Base-by-base conservation (phyloP, 208 protist species). In the Trypanosoma mega region DNA sequence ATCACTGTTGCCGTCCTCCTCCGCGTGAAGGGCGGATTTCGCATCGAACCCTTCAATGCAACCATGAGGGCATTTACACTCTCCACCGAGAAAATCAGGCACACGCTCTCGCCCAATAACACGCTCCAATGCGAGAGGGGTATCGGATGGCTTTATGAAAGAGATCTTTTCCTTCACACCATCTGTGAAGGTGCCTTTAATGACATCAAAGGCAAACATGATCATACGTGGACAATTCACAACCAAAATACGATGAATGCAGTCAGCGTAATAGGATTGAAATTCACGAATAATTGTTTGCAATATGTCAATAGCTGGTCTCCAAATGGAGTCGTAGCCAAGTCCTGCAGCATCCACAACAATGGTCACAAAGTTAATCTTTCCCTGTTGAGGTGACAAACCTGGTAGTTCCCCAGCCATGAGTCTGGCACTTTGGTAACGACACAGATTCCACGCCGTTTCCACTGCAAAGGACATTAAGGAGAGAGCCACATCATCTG, bases 201-300 rank as follows among this genome's bases (percentile, higher is more conserved):
- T 51, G 21, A 90, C 73, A 14, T 62, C 55, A 58, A 78, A 90
- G 23, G 74, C 83, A 39, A 90, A 80, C 47, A 68, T 65, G 16
- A 90, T 68, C 77, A 90, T 83, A 5, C 53, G 57, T 18, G 83
- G 79, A 64, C 72, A 82, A 65, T 90, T 90, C 11, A 85, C 72
- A 24, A 79, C 74, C 37, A 83, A 49, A 45, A 90, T 56, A 57
- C 79, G 78, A 60, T 85, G 63, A 7, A 90, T 56, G 21, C 64
- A 79, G 59, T 90, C 80, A 20, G 76, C 70, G 41, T 79, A 80
- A 63, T 79, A 63, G 27, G 21, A 20, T 63, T 73, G 75, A 37
- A 86, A 74, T 34, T 57, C 67, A 26, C 61, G 60, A 27, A 86
- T 53, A 11, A 45, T 63, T 3, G 63, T 53, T 53, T 74, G 76